Conservation (phyloP, 2,329 filamentous ascomycete species). For the Fusarium chaquense region DNA sequence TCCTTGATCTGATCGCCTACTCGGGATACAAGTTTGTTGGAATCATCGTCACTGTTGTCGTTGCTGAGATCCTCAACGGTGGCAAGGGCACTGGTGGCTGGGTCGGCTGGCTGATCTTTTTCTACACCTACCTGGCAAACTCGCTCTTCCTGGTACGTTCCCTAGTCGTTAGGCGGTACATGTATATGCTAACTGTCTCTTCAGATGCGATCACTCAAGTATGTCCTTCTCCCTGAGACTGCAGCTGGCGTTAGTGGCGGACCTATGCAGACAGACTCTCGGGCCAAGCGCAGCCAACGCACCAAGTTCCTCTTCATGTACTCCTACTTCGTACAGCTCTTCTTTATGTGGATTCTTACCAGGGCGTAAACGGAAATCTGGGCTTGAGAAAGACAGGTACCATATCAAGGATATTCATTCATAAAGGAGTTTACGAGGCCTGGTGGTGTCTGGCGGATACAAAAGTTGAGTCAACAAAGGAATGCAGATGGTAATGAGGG, state of each 20-base stretch:
- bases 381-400: constrained; percentile 9
- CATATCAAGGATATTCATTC: background rate
- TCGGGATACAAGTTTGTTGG: constrained; percentile 99
- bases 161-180: background rate
- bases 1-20: constrained; percentile 94
- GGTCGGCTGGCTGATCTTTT: constrained; percentile 88
- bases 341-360: constrained; percentile 88
- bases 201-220: constrained; percentile 93
- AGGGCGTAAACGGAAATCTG: constrained; percentile 52
- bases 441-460: background rate
- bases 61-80: constrained; percentile 81
- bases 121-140: constrained; percentile 93
- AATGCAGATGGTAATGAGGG: constrained; percentile 27
- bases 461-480: constrained; percentile 8
- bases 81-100: constrained; percentile 87
- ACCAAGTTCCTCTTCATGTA: constrained; percentile 96
- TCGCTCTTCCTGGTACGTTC: constrained; percentile 88
- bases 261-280: constrained; percentile 77
- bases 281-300: constrained; percentile 85
- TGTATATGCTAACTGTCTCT: constrained; percentile 30
- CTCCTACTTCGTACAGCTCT: constrained; percentile 91
- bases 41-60: constrained; percentile 87
- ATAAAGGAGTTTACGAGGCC: background rate
- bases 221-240: constrained; percentile 91
- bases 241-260: constrained; percentile 72